These are phyloP conservation scores for Paulownia fortunei DNA, from an alignment of 257 asterid species.

Conservation along the genomic window DNA sequence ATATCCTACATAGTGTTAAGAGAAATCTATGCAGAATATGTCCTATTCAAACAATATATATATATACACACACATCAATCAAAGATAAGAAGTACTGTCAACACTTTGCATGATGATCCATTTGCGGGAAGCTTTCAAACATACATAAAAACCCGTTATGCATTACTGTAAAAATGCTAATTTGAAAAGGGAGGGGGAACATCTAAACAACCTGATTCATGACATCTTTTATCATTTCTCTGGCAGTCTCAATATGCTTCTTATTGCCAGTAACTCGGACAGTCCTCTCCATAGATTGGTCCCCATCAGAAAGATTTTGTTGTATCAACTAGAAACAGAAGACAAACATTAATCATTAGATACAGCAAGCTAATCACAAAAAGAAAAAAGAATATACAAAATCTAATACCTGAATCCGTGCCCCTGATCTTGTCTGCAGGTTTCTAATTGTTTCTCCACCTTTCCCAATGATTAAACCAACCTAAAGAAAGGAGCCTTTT, in stretches of 20 bases:
- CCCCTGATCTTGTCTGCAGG: slow-evolving; percentile 82
- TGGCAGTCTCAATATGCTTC: slow-evolving; percentile 72
- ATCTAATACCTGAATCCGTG: slow-evolving; percentile 72
- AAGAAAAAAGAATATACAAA: neutral
- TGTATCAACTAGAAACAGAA: slow-evolving; percentile 55
- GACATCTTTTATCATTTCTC: slow-evolving; percentile 75
- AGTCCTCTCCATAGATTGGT: slow-evolving; percentile 65
- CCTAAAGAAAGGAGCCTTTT: slow-evolving; percentile 52
- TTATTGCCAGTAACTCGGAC: slow-evolving; percentile 73
- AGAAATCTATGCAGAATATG: neutral
- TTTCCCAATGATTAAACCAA: slow-evolving; percentile 80
- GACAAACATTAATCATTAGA: neutral
- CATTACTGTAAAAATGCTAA: neutral
- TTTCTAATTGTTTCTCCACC: slow-evolving; percentile 82
- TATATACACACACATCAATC: no score
- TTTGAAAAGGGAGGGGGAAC: slow-evolving; percentile 7
- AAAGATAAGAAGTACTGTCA: no score
- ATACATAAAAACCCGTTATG: neutral
- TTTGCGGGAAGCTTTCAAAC: no score
- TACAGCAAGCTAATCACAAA: neutral
- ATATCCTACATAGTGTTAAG: neutral
- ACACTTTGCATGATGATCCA: no score
- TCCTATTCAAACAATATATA: no score
- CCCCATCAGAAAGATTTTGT: slow-evolving; percentile 65
- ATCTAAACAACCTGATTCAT: slow-evolving; percentile 74